phyloP scores from a whole-genome alignment of 2,329 filamentous ascomycete genomes.

The Sphaerulina populicola region DNA sequence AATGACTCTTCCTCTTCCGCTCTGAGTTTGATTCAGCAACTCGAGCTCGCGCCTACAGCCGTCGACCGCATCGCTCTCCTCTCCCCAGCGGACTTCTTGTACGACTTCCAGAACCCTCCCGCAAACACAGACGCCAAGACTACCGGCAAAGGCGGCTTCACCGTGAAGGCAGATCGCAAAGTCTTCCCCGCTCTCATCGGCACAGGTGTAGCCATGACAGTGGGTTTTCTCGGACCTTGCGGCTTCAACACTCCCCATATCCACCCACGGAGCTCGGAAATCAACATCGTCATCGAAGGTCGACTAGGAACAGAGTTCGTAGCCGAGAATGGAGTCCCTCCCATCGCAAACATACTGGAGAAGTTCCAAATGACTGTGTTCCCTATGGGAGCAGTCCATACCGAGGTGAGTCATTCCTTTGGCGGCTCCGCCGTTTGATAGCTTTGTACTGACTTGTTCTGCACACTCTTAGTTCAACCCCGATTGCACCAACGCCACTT shows the following conservation, averaged over 20 bases:
- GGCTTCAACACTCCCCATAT: slow-evolving; percentile 52
- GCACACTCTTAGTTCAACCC: slow-evolving; percentile 43
- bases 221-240: slow-evolving; percentile 38
- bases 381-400: slow-evolving; percentile 49
- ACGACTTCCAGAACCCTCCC: slow-evolving; percentile 17
- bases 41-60: slow-evolving; percentile 27
- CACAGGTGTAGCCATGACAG: slow-evolving; percentile 44
- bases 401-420: slow-evolving; percentile 23
- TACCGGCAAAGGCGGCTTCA: slow-evolving; percentile 42
- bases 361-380: slow-evolving; percentile 47
- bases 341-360: slow-evolving; percentile 33
- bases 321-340: slow-evolving; percentile 35
- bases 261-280: slow-evolving; percentile 48
- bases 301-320: slow-evolving; percentile 46
- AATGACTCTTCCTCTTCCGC: slow-evolving; percentile 7
- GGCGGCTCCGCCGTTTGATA: not conserved
- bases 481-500: slow-evolving; percentile 44
- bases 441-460: not conserved
- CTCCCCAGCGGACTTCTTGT: slow-evolving; percentile 40
- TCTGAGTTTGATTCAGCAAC: slow-evolving; percentile 10
- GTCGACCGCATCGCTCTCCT: slow-evolving; percentile 37
- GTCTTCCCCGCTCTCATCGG: slow-evolving; percentile 51
- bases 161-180: slow-evolving; percentile 48
- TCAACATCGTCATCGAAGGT: slow-evolving; percentile 46
- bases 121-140: slow-evolving; percentile 27